phyloP scores from a whole-genome alignment of 371 early-diverging fungal genomes.

The Coemansia linderi region DNA sequence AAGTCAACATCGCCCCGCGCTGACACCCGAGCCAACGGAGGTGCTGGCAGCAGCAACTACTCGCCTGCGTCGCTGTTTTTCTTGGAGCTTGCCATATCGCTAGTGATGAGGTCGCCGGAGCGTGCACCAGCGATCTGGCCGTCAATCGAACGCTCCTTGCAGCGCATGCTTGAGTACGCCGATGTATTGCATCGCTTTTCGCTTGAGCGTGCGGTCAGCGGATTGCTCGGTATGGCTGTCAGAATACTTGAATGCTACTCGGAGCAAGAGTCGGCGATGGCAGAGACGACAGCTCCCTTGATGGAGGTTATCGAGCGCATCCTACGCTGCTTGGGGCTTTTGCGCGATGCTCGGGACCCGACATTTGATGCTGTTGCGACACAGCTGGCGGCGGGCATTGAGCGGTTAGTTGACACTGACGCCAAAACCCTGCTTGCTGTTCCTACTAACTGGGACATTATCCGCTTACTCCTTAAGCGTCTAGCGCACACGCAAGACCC shows the following conservation, averaged over 20 bases:
- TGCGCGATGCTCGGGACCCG: constrained; percentile 42
- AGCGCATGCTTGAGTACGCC: constrained; percentile 69
- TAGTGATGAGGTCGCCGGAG: constrained; percentile 21
- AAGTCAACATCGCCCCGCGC: not conserved
- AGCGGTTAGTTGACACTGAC: constrained; percentile 31
- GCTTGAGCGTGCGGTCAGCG: constrained; percentile 78
- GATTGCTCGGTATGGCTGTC: constrained; percentile 66
- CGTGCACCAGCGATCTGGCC: constrained; percentile 57
- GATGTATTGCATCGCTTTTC: constrained; percentile 68
- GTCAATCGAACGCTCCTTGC: constrained; percentile 66
- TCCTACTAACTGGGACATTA: constrained; percentile 42
- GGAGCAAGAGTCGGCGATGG: constrained; percentile 10
- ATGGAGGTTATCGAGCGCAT: constrained; percentile 45
- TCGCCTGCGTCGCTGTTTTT: constrained; percentile 55
- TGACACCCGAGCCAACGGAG: not conserved
- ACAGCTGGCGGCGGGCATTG: constrained; percentile 42
- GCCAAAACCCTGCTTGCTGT: constrained; percentile 27
- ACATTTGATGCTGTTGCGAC: constrained; percentile 45
- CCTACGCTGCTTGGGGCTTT: constrained; percentile 50
- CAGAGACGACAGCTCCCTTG: constrained; percentile 6
- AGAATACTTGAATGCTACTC: constrained; percentile 15
- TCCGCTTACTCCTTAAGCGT: constrained; percentile 48
- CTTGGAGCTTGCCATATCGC: constrained; percentile 32
- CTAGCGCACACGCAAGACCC: constrained; percentile 38
- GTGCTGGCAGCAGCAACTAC: constrained; percentile 15